A percentile compares a stretch with the other conserved stretches of the same genome.
Evolutionary conservation across 352 stramenopile genomes (phyloP).

Genomic region (Globisporangium splendens): DNA sequence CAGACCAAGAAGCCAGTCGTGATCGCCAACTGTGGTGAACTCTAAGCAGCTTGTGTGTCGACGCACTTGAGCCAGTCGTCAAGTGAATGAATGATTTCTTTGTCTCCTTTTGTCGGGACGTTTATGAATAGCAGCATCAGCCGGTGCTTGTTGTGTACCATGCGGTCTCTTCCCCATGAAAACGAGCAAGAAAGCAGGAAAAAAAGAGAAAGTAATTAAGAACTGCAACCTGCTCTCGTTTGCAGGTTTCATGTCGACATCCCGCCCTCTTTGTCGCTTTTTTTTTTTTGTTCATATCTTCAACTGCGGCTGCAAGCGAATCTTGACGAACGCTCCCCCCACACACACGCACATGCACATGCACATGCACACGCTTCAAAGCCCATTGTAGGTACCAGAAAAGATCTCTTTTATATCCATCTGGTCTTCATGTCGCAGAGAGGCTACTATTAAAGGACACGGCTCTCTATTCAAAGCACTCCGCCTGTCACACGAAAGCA

Average conservation of each 20-base stretch:
- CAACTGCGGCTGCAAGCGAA: too few species aligned
- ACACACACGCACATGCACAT: too few species aligned
- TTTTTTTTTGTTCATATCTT: neutral
- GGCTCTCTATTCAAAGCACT: too few species aligned
- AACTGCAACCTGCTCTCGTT: neutral
- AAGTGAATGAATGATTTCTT: neutral
- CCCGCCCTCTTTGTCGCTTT: neutral
- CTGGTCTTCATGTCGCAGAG: too few species aligned
- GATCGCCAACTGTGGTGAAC: conserved; percentile 94
- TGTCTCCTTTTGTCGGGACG: neutral
- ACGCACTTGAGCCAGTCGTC: too few species aligned
- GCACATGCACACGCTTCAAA: too few species aligned
- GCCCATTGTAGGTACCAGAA: too few species aligned
- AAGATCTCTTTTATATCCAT: too few species aligned
- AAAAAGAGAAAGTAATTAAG: neutral
- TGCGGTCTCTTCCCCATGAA: neutral
- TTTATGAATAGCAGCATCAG: neutral
- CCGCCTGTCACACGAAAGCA: too few species aligned
- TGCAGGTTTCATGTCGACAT: neutral
- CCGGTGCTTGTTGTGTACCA: too few species aligned
- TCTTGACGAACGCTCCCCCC: too few species aligned
- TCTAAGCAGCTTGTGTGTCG: conserved; percentile 38
- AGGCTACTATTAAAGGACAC: too few species aligned
- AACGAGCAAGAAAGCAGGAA: neutral
- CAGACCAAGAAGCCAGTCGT: conserved; percentile 88